Base-by-base conservation (phyloP, 1,139 yeast species). In the Blastobotrys raffinosifermentans region DNA sequence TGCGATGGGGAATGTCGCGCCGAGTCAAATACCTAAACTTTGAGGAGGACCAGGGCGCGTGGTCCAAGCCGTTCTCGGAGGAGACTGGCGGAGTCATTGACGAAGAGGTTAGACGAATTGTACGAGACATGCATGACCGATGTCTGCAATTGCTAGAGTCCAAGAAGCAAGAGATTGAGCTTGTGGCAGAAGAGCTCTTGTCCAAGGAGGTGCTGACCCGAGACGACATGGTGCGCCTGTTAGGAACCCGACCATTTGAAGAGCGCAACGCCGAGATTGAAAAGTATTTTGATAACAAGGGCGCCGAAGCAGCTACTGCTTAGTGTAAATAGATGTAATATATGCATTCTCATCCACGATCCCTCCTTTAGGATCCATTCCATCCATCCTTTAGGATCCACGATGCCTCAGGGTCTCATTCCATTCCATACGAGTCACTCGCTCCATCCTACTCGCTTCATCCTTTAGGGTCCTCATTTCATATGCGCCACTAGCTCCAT, bases 261-360 rank as follows among this genome's bases (percentile, higher is more conserved):
- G 96, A 87, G 57, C 76, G 76, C 49, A 87, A 87, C 53, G 96
- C 86, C 53, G 96, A 96, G 3, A 89, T 89, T 64, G 95, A 86
- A 62, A 87, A 89, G 60, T 91, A 91, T 57, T 59, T 70, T 19
- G 48, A 49, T 22, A 51, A 49, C 26, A n/a, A 15, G 31, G 6
- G 27, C 14, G 11, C 27, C 27, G 13, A 10, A n/a, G 27, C 27
- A 14, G 11, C 15, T 6, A 25, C 11, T 25, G 27, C 9, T n/a
- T 20, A 20, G n/a, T 20, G 23, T 20, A 20, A 20, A 20, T 20
- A 20, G n/a, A 20, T 20, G 23, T 20, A 20, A 20, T 20, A 20
- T 20, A 20, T n/a, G 8, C 8, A n/a, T n/a, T 8, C n/a, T 20
- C 23, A 8, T 8, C 23, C 8, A 20, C 23, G 8, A 20, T 20